Base-by-base conservation (phyloP, 176 grass and related monocot genomes). In the Oryza meyeriana region DNA sequence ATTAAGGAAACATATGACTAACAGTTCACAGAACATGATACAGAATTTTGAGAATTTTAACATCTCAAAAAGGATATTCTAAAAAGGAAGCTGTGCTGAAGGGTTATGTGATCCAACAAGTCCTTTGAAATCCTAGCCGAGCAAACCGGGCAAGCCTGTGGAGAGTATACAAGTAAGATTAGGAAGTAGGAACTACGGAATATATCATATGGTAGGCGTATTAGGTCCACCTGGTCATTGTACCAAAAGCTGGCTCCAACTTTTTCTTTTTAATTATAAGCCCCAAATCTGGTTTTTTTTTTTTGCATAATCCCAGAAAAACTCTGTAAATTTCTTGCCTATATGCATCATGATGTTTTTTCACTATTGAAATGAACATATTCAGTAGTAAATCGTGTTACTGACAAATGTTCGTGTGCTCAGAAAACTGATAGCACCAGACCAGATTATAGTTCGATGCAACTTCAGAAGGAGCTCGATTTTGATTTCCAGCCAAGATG, bases 91-190 rank as follows among this genome's bases (percentile, higher is more conserved):
- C 89, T 75, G 69, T 91, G 84, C 66, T 91, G 84, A 47, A 80
- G 74, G 29, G 76, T 80, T 34, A 87, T 80, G 55, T 90, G 89
- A 80, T 87, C 85, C 84, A 87, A 74, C 69, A 90, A 83, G 39
- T 86, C 84, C 61, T 79, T 86, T 4, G 50, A 76, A 72, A 89
- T 69, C 64, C 84, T 82, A 71, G 69, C 66, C 1, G 66, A 86
- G 45, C 88, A 90, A 85, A 90, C 33, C 25, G 88, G 87, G 79
- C 88, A 90, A 68, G 78, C 78, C 88, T 90, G 74, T 25, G 3
- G 8, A 84, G 41, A 36, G 44, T 84, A 76, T 58, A 50, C 36
- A 84, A 67, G 16, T 26, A 24, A 30, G 32, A 29, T 74, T 64
- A 64, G 38, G 40, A 36, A 55, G 57, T 83, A 17, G 39, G 29